Conservation (phyloP, 1,284 basidiomycete species). For the Pseudozyma sp. region DNA sequence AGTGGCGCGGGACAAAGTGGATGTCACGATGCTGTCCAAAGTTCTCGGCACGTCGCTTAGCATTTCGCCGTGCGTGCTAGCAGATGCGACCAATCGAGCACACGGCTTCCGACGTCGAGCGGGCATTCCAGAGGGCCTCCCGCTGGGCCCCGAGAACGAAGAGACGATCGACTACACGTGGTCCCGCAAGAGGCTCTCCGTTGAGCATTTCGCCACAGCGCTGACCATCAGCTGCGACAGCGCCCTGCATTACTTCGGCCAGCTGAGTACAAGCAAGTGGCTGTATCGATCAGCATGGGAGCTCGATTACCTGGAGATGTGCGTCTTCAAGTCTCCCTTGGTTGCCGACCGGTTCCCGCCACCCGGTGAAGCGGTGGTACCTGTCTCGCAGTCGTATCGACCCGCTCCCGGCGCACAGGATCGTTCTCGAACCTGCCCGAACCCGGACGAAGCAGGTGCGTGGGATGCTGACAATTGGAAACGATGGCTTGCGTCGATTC, state of each 20-base stretch:
- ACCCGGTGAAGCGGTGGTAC: slow-evolving; percentile 50
- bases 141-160: slow-evolving; percentile 46
- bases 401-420: slow-evolving; percentile 34
- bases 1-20: slow-evolving; percentile 30
- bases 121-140: slow-evolving; percentile 61
- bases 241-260: slow-evolving; percentile 45
- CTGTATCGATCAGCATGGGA: slow-evolving; percentile 61
- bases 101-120: slow-evolving; percentile 56
- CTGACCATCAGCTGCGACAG: slow-evolving; percentile 50
- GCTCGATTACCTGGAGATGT: slow-evolving; percentile 65
- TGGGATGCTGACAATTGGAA: slow-evolving; percentile 57
- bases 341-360: slow-evolving; percentile 61
- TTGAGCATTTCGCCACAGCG: slow-evolving; percentile 56
- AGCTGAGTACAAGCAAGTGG: slow-evolving; percentile 55
- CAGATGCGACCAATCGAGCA: slow-evolving; percentile 46
- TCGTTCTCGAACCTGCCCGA: slow-evolving; percentile 54
- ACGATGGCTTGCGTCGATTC: slow-evolving; percentile 51
- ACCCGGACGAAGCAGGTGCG: slow-evolving; percentile 50
- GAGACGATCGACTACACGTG: slow-evolving; percentile 64
- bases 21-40: slow-evolving; percentile 30
- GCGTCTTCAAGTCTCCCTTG: slow-evolving; percentile 59
- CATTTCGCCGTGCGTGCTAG: slow-evolving; percentile 52
- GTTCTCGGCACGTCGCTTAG: slow-evolving; percentile 37
- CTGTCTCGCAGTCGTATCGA: slow-evolving; percentile 37
- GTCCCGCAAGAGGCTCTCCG: slow-evolving; percentile 53